phyloP scores from a whole-genome alignment of 1,139 yeast species.

The Suhomyces atakaporum region DNA sequence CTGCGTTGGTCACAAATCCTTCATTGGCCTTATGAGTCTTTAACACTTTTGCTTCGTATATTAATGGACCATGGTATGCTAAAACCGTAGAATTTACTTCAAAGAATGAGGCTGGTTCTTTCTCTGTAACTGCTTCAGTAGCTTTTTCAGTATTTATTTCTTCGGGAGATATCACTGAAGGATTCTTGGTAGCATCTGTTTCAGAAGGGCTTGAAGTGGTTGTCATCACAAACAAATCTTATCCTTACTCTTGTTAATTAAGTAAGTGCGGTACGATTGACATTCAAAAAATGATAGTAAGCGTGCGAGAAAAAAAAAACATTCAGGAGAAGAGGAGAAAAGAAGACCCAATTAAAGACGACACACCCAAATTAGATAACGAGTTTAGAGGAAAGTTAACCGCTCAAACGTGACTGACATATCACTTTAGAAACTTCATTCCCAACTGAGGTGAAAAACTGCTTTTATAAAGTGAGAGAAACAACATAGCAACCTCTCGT shows the following conservation, averaged over 20 bases:
- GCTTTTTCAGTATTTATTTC: background rate
- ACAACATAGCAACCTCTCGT: background rate
- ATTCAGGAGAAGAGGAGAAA: slow-evolving; percentile 10
- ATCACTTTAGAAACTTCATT: background rate
- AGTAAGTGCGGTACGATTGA: slow-evolving; percentile 2
- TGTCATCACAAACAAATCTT: slow-evolving; percentile 4
- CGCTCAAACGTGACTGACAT: background rate
- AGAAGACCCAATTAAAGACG: background rate
- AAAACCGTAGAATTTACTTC: slow-evolving; percentile 54
- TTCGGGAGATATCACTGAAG: background rate
- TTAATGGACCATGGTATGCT: slow-evolving; percentile 89
- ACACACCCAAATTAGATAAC: background rate
- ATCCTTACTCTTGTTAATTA: background rate
- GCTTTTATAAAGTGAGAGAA: background rate
- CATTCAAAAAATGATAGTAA: slow-evolving; percentile 3
- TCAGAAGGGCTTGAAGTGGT: slow-evolving; percentile 4
- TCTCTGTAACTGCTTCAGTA: background rate
- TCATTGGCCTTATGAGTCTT: slow-evolving; percentile 60
- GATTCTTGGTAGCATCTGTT: background rate
- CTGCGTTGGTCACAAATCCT: slow-evolving; percentile 42
- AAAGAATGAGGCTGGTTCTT: slow-evolving; percentile 12
- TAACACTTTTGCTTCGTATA: slow-evolving; percentile 84
- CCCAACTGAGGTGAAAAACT: background rate
- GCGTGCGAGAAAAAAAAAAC: slow-evolving; percentile 12
- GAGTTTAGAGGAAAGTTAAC: background rate